Percentiles rank a stretch among this genome's conserved stretches.
These are phyloP conservation scores for Starmera amethionina DNA, from an alignment of 805 yeast genomes.

Conservation along the genomic window DNA sequence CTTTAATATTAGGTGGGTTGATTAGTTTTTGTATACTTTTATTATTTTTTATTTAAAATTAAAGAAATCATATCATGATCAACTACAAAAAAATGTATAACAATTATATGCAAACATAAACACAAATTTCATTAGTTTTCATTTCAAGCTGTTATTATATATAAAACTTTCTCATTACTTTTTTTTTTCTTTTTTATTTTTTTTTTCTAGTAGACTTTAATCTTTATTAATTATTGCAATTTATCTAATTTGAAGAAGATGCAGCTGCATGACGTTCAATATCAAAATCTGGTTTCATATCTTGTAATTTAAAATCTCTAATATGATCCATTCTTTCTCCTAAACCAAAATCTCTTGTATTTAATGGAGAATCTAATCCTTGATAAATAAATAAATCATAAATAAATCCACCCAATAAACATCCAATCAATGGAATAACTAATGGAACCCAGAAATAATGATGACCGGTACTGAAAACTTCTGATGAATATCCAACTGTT, in stretches of 20 bases:
- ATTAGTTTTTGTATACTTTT: slow-evolving; percentile 65
- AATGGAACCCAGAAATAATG: slow-evolving; percentile 46
- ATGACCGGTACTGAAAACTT: slow-evolving; percentile 27
- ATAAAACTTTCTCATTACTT: not conserved
- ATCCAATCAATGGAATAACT: slow-evolving; percentile 40
- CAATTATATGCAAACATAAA: too few species aligned
- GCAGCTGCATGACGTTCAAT: slow-evolving; percentile 2
- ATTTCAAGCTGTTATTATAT: not conserved
- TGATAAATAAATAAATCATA: slow-evolving; percentile 42
- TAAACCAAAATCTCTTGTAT: slow-evolving; percentile 28
- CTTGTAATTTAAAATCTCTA: slow-evolving; percentile 10
- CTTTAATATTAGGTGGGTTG: slow-evolving; percentile 68
- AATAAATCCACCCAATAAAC: slow-evolving; percentile 36
- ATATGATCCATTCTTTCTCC: slow-evolving; percentile 9
- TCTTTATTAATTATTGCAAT: not conserved
- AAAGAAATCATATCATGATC: too few species aligned
- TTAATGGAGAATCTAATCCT: slow-evolving; percentile 43
- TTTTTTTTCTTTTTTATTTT: not conserved
- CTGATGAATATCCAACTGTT: slow-evolving; percentile 36
- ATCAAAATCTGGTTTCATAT: slow-evolving; percentile 16
- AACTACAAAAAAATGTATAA: too few species aligned
- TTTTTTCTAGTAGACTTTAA: too few species aligned
- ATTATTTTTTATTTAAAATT: slow-evolving; percentile 42
- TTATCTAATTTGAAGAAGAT: not conserved
- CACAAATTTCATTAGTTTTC: not conserved